A percentile compares a stretch with the other conserved stretches of the same genome.
These are phyloP conservation scores for Hortiboletus flavorubellus DNA, from an alignment of 768 basidiomycete species.

Conservation along the genomic window DNA sequence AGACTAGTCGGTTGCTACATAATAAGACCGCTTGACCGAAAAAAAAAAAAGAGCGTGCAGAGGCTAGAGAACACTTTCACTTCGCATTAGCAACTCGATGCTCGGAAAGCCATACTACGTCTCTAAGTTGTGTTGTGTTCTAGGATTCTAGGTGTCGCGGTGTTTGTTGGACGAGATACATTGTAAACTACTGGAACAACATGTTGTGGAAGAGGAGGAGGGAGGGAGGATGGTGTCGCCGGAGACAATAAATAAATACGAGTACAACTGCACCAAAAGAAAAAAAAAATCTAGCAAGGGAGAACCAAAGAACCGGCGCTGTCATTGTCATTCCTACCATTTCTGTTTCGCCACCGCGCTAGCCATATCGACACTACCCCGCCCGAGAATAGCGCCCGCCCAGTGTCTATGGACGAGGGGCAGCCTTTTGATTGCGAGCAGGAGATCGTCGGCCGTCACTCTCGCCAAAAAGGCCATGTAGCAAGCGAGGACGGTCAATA, in stretches of 20 bases:
- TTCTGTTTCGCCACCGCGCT: background rate
- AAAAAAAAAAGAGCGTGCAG: too few relatives aligned
- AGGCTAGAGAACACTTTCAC: too few relatives aligned
- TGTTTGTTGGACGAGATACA: background rate
- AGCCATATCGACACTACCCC: background rate
- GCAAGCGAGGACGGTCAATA: conserved; percentile 24
- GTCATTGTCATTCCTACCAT: background rate
- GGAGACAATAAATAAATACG: background rate
- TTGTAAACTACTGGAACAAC: background rate
- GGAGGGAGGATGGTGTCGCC: background rate
- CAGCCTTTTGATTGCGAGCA: background rate
- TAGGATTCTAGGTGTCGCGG: background rate
- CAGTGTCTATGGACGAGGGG: background rate
- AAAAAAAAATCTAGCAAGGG: background rate
- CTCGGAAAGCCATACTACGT: too few relatives aligned
- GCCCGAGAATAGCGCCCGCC: background rate
- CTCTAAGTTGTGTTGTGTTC: background rate
- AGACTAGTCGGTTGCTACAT: too few relatives aligned
- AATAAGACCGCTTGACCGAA: too few relatives aligned
- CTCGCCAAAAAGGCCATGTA: conserved; percentile 25
- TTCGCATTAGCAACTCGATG: too few relatives aligned
- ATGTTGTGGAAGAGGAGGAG: too few relatives aligned
- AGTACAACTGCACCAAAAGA: background rate
- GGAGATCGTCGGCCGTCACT: background rate
- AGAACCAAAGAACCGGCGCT: too few relatives aligned